Base-by-base conservation (phyloP, 331 rosid species). In the Saraca asoca region DNA sequence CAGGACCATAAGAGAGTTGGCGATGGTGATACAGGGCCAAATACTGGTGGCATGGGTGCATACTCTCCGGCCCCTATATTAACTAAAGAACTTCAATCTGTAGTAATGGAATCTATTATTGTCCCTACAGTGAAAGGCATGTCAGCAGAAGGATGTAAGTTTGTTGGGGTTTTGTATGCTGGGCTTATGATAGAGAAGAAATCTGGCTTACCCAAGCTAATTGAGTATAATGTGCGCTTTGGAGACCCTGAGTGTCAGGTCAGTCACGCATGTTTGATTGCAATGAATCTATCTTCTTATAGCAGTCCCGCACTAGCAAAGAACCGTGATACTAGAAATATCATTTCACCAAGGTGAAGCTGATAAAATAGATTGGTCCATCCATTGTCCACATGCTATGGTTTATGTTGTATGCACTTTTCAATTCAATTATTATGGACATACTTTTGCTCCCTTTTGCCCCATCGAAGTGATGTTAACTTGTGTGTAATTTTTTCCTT, bases 181-280 rank as follows among this genome's bases (percentile, higher is more conserved):
- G 98, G 97, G 37, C 97, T 94, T 63, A 93, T 93, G 97, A 88
- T 93, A 59, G 97, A 94, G 86, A 86, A 85, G 84, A 88, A 83
- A 74, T 87, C 97, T 58, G 96, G 98, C 79, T 62, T 81, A 78
- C 98, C 97, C 5, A 93, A 93, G 75, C 81, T 93, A 63, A 93
- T 93, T 2, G 98, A 90, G 82, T 93, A 93, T 77, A 93, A 93
- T 42, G 97, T 93, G 53, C 95, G 98, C 43, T 90, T 93, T 66
- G 98, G 98, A 9, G 96, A 93, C 80, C 98, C 98, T 0, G 98
- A 93, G 79, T 93, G 98, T 62, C 97, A 90, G 96, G 97, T 91
- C 51, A 64, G 94, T 84, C 50, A 37, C 60, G 37, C 51, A 71
- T 55, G 33, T 45, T 31, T 44, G 45, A 49, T 24, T 35, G 34